Base-by-base conservation (phyloP, 768 basidiomycete species). In the Lactarius indigo region DNA sequence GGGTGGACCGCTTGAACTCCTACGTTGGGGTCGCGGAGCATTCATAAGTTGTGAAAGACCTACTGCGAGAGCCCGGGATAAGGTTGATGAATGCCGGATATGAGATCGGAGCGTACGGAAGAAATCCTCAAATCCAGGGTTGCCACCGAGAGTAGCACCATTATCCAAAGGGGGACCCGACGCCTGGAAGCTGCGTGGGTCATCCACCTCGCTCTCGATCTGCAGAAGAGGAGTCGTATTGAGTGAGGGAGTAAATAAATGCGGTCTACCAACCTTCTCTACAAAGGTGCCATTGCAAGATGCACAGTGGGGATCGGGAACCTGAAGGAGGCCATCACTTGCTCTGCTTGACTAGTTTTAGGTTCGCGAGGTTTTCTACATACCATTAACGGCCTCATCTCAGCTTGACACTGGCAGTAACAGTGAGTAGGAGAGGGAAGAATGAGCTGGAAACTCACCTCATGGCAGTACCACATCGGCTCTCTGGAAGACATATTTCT, bases 341-440 rank as follows among this genome's bases (percentile, higher is more conserved):
- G n/a, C 37, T 31, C 26, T 42, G 31, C 41, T 56, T 61, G 42
- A 33, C 31, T 69, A 58, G 57, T 68, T 68, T 68, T 70, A 63
- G 66, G 33, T 30, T 60, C 65, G 39, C 60, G 66, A 47, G 69
- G 55, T 39, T 15, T 54, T n/a, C 18, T 64, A 66, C 67, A 50
- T 70, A 93, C 92, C 90, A 91, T 92, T 56, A 94, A 78, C 1
- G 94, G 92, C 61, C 89, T 80, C 92, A 92, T 95, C 78, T 96
- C 92, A 61, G 90, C 87, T 75, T 87, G 83, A 74, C 94, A 96
- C 94, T 95, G 33, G 73, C 17, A 65, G 54, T 37, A 59, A 62
- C 7, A 41, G 30, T 61, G 28, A 68, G 54, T 64, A 57, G 64
- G 54, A 15, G 68, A 23, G 28, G 20, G 58, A 44, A 6, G 9